Evolutionary conservation across 176 grass and related monocot species (phyloP).

Genomic region (Rhynchospora pubera): DNA sequence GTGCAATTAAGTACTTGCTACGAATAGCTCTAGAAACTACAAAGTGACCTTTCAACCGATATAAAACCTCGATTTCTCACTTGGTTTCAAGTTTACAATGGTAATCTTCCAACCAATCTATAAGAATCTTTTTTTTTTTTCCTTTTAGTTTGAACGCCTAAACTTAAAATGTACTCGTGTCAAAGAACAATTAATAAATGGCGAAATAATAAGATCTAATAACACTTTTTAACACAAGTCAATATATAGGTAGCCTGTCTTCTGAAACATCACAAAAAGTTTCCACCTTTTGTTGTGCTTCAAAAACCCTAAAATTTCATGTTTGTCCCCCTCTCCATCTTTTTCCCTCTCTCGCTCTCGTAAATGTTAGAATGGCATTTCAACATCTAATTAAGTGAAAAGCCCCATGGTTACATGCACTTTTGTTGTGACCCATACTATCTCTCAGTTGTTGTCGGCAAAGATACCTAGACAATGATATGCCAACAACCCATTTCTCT

Average conservation of each 20-base stretch:
- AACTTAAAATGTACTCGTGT: neutral
- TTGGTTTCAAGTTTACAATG: neutral
- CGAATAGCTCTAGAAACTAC: neutral
- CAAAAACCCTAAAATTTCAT: conserved; percentile 11
- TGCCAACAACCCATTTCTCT: neutral
- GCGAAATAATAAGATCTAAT: neutral
- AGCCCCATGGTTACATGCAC: conserved; percentile 13
- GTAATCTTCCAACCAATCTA: neutral
- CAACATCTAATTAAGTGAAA: conserved; percentile 15
- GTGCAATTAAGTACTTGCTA: neutral
- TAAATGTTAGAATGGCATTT: conserved; percentile 14
- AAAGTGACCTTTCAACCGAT: neutral
- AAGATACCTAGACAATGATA: conserved; percentile 27
- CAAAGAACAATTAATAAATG: neutral
- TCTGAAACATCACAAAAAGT: conserved; percentile 15
- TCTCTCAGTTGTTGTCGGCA: conserved; percentile 22
- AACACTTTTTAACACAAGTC: conserved; percentile 10
- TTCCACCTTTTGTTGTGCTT: conserved; percentile 2
- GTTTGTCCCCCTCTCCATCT: neutral
- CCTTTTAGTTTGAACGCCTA: neutral
- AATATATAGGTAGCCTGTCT: conserved; percentile 20
- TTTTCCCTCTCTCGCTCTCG: neutral
- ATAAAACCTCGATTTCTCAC: neutral
- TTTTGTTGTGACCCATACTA: conserved; percentile 22
- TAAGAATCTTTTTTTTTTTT: neutral